Percentiles rank a stretch among this genome's conserved stretches.
Evolutionary conservation across 2,329 filamentous ascomycete genomes (phyloP).

Genomic region (Penicillium capsulatum): DNA sequence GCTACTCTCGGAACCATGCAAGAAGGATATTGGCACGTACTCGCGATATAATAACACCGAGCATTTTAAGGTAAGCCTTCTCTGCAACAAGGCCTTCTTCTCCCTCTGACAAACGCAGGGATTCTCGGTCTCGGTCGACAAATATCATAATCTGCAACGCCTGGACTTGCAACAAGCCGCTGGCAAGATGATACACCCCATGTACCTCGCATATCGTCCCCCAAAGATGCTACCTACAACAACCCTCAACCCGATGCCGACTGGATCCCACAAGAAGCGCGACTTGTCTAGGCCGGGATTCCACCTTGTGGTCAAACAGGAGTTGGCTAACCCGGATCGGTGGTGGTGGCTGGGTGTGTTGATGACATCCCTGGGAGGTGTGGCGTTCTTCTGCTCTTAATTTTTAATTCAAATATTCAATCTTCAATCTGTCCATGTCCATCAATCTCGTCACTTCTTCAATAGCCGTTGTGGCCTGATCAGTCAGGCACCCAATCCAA

Average conservation of each 20-base stretch:
- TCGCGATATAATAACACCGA: conserved; percentile 65
- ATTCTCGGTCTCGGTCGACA: conserved; percentile 50
- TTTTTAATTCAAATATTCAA: not conserved
- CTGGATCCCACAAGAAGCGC: conserved; percentile 33
- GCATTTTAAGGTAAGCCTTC: conserved; percentile 53
- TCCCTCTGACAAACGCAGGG: no score
- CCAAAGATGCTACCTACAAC: conserved; percentile 67
- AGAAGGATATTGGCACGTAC: conserved; percentile 53
- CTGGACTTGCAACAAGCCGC: conserved; percentile 63
- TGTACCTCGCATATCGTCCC: conserved; percentile 61
- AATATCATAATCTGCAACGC: conserved; percentile 58
- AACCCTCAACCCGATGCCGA: conserved; percentile 56
- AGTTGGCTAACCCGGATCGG: conserved; percentile 38
- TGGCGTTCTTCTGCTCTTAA: conserved; percentile 35
- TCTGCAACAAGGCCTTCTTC: no score
- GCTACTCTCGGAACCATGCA: conserved; percentile 62
- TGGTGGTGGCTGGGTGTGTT: conserved; percentile 49
- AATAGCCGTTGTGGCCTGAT: no score
- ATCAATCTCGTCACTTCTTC: no score
- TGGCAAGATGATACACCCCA: conserved; percentile 61
- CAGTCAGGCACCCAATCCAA: no score
- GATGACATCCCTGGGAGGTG: conserved; percentile 45
- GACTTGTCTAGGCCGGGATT: conserved; percentile 11
- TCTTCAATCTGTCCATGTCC: no score
- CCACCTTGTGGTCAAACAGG: conserved; percentile 28